These are phyloP conservation scores for Fraxinus albicans DNA, from an alignment of 305 asterid genomes.

Conservation along the genomic window DNA sequence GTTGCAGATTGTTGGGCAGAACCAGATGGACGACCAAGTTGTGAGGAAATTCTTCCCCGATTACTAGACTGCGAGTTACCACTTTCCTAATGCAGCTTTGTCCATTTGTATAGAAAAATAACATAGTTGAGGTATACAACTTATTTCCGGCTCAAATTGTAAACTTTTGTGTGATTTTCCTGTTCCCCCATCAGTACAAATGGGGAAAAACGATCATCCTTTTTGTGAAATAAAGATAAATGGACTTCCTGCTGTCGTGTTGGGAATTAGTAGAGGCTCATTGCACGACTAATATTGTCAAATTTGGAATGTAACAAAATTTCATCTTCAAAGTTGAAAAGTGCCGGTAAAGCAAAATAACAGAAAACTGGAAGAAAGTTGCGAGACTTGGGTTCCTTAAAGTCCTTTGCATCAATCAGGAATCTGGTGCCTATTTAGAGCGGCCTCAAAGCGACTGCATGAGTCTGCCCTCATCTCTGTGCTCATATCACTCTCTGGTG, in stretches of 20 bases:
- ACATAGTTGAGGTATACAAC: slow-evolving; percentile 53
- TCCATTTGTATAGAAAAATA: slow-evolving; percentile 44
- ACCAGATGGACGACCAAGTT: slow-evolving; percentile 82
- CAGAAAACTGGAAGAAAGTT: slow-evolving; percentile 5
- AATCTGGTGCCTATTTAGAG: slow-evolving; percentile 12
- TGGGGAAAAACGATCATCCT: neutral
- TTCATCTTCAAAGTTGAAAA: neutral
- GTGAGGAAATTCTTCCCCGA: slow-evolving; percentile 82
- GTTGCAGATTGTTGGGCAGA: slow-evolving; percentile 96
- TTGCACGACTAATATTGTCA: neutral
- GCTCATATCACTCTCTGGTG: slow-evolving; percentile 94
- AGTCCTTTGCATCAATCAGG: slow-evolving; percentile 45
- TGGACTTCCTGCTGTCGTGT: neutral
- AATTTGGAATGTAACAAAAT: neutral
- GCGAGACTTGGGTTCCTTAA: slow-evolving; percentile 36
- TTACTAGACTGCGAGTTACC: slow-evolving; percentile 85
- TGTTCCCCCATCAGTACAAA: neutral
- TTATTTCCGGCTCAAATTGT: slow-evolving; percentile 51
- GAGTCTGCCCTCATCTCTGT: slow-evolving; percentile 94
- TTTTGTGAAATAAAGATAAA: neutral
- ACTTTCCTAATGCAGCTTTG: slow-evolving; percentile 52
- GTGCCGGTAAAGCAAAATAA: neutral
- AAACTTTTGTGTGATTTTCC: slow-evolving; percentile 33
- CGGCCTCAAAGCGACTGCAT: slow-evolving; percentile 74
- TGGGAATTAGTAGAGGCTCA: neutral